Base-by-base conservation (phyloP, 176 grass and related monocot genomes). In the Oryza meyeriana region DNA sequence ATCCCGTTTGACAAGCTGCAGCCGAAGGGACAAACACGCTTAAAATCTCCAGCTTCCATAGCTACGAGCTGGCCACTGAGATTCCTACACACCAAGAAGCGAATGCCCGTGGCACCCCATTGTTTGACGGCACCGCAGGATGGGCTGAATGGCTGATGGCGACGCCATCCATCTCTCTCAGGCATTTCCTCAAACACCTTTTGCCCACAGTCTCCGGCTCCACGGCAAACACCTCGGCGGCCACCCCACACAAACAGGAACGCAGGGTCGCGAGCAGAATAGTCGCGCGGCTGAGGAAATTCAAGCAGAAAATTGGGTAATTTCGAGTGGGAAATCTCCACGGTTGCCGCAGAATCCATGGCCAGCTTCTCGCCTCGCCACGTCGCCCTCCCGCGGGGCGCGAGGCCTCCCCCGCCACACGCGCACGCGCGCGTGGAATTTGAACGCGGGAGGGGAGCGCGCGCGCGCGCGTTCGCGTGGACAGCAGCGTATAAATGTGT, bases 401-500 rank as follows among this genome's bases (percentile, higher is more conserved):
- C 32, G 32, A 33, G 32, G 32, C 32, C 3, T 33, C 32, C 6
- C 35, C 3, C 3, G 0, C 35, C 35, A 7, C 35, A 36, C 5
- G 35, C 35, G 5, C 39, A 9, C 10, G 39, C 20, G 44, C 7
- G 52, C 20, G 20, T 57, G 1, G 20, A 10, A 57, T n/a, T 24
- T 57, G 52, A 57, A 57, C 52, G 44, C 13, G 13, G 13, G 44
- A 47, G 39, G 47, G 2, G 47, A 5, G 18, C 22, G 50, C 4
- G 55, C 6, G 17, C 47, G 17, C 13, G 44, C 44, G 44, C 44
- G 44, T 5, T 17, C 74, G 40, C 45, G 45, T 74, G 89, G 82
- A 88, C 32, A 12, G 52, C 45, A 90, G 79, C 71, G 30, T 94
- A 90, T 90, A 88, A 88, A 94, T 84, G 85, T 87, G 94, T 90